Percentiles rank a stretch among this genome's conserved stretches.
Conservation (phyloP, 352 stramenopile genomes). For the Globisporangium parvum region DNA sequence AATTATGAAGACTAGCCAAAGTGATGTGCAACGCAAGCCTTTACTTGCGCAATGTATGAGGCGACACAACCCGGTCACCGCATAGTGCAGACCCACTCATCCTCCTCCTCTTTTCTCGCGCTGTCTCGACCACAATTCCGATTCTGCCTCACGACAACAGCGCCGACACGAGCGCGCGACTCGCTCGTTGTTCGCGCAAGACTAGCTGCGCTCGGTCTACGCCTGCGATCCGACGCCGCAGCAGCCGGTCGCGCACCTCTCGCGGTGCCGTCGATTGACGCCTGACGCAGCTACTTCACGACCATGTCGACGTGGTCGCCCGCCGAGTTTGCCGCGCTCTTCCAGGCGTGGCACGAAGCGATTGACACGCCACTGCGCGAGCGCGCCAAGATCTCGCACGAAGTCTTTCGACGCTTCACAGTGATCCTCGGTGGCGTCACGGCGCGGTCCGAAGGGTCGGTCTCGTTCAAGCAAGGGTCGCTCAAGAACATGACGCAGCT, state of each 20-base stretch:
- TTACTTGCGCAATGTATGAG: background rate
- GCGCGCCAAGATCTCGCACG: conserved; percentile 13
- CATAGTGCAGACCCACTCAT: no score
- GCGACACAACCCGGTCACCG: background rate
- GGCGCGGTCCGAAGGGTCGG: conserved; percentile 6
- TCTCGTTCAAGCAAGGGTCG: conserved; percentile 13
- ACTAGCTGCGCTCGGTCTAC: no score
- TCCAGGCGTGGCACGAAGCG: conserved; percentile 13
- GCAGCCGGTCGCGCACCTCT: no score
- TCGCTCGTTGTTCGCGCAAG: no score
- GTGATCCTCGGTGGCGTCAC: conserved; percentile 5
- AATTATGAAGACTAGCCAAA: background rate
- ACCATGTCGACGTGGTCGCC: conserved; percentile 11
- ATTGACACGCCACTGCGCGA: conserved; percentile 10
- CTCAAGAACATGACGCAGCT: conserved; percentile 15
- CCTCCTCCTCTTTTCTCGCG: no score
- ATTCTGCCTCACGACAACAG: no score
- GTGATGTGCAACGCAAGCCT: no score
- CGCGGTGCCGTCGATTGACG: background rate
- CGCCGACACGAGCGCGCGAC: no score
- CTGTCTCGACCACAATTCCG: no score
- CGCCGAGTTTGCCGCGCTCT: conserved; percentile 11
- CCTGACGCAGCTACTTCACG: background rate
- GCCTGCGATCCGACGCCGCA: no score
- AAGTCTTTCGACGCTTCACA: conserved; percentile 13